Conservation (phyloP, 306 rosid species). For the Astragalus membranaceus region DNA sequence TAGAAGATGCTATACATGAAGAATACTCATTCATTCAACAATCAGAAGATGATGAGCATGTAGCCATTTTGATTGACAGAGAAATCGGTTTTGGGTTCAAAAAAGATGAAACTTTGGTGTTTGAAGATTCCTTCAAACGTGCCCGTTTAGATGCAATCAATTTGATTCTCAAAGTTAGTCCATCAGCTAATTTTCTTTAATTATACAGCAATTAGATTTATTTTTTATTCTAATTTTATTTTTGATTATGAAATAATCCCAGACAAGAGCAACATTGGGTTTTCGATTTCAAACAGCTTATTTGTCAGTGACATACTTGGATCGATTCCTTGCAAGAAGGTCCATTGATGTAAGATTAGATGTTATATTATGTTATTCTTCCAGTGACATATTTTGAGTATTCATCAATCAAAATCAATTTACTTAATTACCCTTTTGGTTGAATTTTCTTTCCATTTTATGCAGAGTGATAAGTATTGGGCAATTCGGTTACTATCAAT, state of each 20-base stretch:
- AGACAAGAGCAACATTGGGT: conserved; percentile 64
- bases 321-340: conserved; percentile 56
- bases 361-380: too few species aligned
- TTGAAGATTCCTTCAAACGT: conserved; percentile 34
- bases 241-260: conserved; percentile 10
- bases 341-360: conserved; percentile 49
- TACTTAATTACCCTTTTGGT: conserved; percentile 1
- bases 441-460: conserved; percentile 3
- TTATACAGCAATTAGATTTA: neutral
- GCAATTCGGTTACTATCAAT: conserved; percentile 54
- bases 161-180: conserved; percentile 74
- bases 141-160: conserved; percentile 61
- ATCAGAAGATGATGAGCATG: conserved; percentile 34
- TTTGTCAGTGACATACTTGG: conserved; percentile 69
- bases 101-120: conserved; percentile 28
- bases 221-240: neutral
- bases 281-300: conserved; percentile 73
- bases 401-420: neutral
- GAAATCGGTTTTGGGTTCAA: conserved; percentile 44
- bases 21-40: neutral
- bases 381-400: neutral
- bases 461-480: conserved; percentile 67
- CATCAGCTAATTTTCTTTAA: neutral
- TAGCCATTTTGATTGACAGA: conserved; percentile 38
- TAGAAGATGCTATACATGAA: conserved; percentile 32